Percentiles rank a stretch among this genome's conserved stretches.
Conservation (phyloP, 2,329 filamentous ascomycete species). For the Monilinia fructigena region DNA sequence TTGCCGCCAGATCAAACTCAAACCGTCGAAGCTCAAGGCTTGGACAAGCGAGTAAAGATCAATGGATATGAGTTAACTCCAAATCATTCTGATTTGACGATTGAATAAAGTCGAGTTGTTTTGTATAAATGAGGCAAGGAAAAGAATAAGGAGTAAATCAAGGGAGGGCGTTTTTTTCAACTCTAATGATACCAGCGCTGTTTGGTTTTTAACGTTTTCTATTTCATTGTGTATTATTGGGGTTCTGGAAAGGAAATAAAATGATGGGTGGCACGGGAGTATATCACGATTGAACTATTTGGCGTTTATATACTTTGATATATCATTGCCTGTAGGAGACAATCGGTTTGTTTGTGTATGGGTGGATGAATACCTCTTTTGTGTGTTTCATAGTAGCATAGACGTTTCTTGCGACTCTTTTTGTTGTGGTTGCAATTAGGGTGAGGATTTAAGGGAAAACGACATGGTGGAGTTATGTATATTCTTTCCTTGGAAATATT, state of each 20-base stretch:
- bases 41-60: background rate
- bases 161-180: background rate
- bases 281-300: background rate
- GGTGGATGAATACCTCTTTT: background rate
- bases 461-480: background rate
- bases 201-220: background rate
- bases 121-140: background rate
- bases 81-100: fast-evolving
- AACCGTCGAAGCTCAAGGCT: conserved; percentile 2
- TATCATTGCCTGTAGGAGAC: background rate
- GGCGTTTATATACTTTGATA: background rate
- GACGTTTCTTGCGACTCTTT: background rate
- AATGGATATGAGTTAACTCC: background rate
- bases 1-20: background rate
- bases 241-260: background rate
- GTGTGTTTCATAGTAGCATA: background rate
- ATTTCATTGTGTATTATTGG: background rate
- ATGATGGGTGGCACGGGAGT: background rate
- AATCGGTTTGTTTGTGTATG: background rate
- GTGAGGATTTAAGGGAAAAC: background rate
- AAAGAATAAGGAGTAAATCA: background rate
- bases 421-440: background rate
- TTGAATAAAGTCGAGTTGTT: background rate
- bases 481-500: background rate
- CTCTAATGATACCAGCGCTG: conserved; percentile 2